Percentiles rank a stretch among this genome's conserved stretches.
Conservation (phyloP, 768 basidiomycete species). For the Boletus patriciae region DNA sequence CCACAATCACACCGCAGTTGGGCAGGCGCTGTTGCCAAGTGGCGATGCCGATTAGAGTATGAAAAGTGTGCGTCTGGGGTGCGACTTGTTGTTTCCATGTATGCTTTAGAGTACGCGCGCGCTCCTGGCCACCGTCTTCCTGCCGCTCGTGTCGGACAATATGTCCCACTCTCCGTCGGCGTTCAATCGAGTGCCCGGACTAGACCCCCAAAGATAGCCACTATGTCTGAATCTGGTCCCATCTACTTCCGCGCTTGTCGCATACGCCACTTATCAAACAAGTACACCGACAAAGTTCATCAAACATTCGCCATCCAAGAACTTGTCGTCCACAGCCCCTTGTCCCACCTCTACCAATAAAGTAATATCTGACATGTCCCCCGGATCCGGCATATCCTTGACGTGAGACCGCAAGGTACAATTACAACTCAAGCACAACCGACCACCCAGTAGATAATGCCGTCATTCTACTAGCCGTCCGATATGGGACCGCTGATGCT, state of each 20-base stretch:
- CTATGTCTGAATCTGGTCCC: slow-evolving; percentile 28
- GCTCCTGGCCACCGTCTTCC: not conserved
- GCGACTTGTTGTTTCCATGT: no score
- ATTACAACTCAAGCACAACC: slow-evolving; percentile 12
- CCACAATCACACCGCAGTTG: slow-evolving; percentile 9
- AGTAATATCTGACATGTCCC: not conserved
- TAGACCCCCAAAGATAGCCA: slow-evolving; percentile 14
- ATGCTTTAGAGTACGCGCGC: not conserved
- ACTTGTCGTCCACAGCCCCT: not conserved
- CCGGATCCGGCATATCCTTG: not conserved
- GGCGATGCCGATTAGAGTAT: no score
- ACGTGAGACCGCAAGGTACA: slow-evolving; percentile 26
- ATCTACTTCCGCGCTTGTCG: slow-evolving; percentile 36
- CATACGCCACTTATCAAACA: slow-evolving; percentile 35
- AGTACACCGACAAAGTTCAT: slow-evolving; percentile 21
- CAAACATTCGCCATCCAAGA: slow-evolving; percentile 3
- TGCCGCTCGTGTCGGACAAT: slow-evolving; percentile 19
- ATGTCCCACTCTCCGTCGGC: slow-evolving; percentile 5
- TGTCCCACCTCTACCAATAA: not conserved
- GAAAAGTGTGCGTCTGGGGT: no score
- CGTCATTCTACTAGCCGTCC: slow-evolving; percentile 26
- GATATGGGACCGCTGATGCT: slow-evolving; percentile 42
- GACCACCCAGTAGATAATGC: slow-evolving; percentile 13
- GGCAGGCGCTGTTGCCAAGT: no score
- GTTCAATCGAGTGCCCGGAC: slow-evolving; percentile 7